These are phyloP conservation scores for Prunella vulgaris DNA, from an alignment of 257 asterid species.

Conservation along the genomic window DNA sequence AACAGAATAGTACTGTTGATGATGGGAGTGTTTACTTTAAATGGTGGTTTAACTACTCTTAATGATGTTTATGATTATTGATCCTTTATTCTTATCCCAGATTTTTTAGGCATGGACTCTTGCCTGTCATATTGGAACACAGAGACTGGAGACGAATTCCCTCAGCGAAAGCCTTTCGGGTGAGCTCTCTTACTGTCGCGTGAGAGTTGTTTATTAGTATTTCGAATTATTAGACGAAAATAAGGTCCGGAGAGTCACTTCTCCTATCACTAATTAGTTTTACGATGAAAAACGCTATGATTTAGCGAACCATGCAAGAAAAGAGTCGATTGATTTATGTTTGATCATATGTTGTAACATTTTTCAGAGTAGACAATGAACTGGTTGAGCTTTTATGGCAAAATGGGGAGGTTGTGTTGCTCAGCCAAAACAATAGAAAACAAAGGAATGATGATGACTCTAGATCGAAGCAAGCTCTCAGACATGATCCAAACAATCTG, in stretches of 20 bases:
- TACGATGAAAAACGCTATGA: no score
- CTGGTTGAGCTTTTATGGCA: slow-evolving; percentile 82
- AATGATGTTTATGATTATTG: not conserved
- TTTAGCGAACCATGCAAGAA: not conserved
- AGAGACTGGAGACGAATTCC: slow-evolving; percentile 41
- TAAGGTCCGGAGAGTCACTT: no score
- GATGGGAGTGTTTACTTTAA: slow-evolving; percentile 2
- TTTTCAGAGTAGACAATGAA: slow-evolving; percentile 54
- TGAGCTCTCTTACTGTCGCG: slow-evolving; percentile 27
- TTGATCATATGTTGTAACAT: not conserved
- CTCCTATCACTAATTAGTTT: no score
- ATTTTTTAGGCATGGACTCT: slow-evolving; percentile 41
- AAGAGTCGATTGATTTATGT: not conserved
- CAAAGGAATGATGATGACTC: slow-evolving; percentile 21
- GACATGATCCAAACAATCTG: slow-evolving; percentile 28
- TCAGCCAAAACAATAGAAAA: slow-evolving; percentile 50
- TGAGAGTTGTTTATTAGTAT: not conserved
- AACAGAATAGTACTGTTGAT: not conserved
- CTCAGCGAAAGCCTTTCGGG: slow-evolving; percentile 47
- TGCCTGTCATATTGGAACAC: slow-evolving; percentile 59
- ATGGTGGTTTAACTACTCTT: not conserved
- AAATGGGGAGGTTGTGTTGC: slow-evolving; percentile 69
- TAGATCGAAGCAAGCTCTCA: slow-evolving; percentile 30
- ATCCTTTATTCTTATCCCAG: not conserved
- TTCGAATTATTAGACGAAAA: not conserved